Conservation (phyloP, 768 basidiomycete genomes). For the Amanita rubescens region DNA sequence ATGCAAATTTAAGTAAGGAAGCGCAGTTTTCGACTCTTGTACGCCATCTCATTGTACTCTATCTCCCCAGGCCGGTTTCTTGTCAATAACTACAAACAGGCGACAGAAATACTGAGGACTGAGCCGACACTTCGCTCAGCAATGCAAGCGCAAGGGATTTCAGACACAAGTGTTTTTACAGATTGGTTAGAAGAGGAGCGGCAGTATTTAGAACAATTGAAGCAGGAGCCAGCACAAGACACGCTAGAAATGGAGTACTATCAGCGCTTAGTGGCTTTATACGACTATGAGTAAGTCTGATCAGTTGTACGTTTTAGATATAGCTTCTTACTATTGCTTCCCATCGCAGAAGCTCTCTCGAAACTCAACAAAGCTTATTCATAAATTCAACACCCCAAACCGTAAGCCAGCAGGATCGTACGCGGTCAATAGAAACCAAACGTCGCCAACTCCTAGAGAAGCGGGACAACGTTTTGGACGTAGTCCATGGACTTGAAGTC, state of each 20-base stretch:
- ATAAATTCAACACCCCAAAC: no score
- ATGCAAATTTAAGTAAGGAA: constrained; percentile 16
- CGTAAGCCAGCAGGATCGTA: background rate
- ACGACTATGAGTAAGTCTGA: no score
- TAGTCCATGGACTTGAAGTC: background rate
- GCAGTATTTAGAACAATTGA: constrained; percentile 11
- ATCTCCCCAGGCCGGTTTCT: constrained; percentile 12
- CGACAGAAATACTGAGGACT: constrained; percentile 12
- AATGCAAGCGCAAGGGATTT: constrained; percentile 4
- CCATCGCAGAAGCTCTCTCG: no score
- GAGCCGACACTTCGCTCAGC: constrained; percentile 1
- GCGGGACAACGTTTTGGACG: background rate
- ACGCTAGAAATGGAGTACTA: constrained; percentile 15
- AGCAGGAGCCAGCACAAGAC: constrained; percentile 12
- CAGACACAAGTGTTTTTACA: constrained; percentile 7
- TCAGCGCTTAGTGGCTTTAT: no score
- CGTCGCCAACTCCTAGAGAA: background rate
- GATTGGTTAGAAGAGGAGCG: constrained; percentile 18
- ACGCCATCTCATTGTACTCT: background rate
- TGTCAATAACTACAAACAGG: constrained; percentile 21
- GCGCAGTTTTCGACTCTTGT: no score
- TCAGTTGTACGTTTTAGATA: no score
- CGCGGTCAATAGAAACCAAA: background rate
- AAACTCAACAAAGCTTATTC: background rate
- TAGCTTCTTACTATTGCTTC: no score